Evolutionary conservation across 208 protist genomes (phyloP), one percentile per base, ranked within the genome.

Genomic region (Tritrichomonas musculus): DNA sequence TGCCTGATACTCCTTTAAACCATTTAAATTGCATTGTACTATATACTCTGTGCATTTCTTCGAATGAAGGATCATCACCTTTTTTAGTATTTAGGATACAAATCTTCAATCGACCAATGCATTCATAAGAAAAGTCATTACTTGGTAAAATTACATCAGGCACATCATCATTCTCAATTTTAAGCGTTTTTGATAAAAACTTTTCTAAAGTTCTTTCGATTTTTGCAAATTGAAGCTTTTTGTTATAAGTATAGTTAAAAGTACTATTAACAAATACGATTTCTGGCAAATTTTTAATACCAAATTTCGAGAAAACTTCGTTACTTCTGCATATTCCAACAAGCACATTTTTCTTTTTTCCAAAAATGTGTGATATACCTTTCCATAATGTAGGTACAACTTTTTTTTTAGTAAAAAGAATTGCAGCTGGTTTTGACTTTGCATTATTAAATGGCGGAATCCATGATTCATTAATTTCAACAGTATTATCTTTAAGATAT

Each of bases 341-440:
- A 50, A 20, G 47, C 30, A 82, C 73, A 30, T 82, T 82, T 13
- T 36, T 27, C 30, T 82, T 82, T 44, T 39, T 39, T n/a, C 27
- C 17, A 50, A 82, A 82, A 47, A 39, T 30, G 49, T 82, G 33
- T 50, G 73, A 82, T n/a, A 82, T 8, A 27, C 73, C 73, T 22
- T n/a, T 41, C 73, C 73, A 82, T 17, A 82, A 39, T 20, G 30
- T 82, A 30, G 73, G 73, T 50, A 41, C 50, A 9, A 30, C 41
- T 49, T 82, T 39, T 82, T 82, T 82, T 27, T 82, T 39, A n/a
- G 73, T 82, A 50, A 82, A 82, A 20, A 82, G 41, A 9, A 82
- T 39, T 20, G 73, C 73, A 20, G 30, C 4, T 30, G 73, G 41
- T 60, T 60, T 60, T 5, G 53, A 60, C 5, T 60, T 60, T 60